phyloP scores from a whole-genome alignment of 2,329 filamentous ascomycete species.

The Colletotrichum cordylinicola region DNA sequence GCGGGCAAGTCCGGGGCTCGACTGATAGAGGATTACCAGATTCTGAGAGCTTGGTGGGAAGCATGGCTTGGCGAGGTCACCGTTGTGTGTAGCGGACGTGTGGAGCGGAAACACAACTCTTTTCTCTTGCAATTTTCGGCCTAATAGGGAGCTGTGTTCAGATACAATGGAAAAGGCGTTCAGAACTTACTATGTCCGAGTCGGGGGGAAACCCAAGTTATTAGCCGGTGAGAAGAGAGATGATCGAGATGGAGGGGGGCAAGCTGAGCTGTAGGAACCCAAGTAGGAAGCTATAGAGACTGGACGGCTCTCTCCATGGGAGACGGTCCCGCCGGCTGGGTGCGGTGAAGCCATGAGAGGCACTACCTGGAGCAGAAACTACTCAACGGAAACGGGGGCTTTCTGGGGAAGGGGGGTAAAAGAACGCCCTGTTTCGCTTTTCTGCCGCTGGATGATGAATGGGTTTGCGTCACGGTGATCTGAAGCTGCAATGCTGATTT shows the following conservation, averaged over 20 bases:
- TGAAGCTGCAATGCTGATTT: neutral
- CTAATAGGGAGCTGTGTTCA: neutral
- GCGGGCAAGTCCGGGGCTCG: too few relatives aligned
- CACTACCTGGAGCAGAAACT: neutral
- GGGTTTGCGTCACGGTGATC: neutral
- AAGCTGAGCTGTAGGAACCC: neutral
- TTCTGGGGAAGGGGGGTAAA: neutral
- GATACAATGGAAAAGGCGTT: neutral
- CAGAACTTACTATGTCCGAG: neutral
- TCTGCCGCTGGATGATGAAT: neutral
- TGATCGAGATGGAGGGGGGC: neutral
- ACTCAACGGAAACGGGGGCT: neutral
- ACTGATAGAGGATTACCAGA: conserved; percentile 55
- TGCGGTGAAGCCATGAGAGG: neutral
- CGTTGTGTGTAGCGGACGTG: neutral
- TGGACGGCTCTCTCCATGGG: too few relatives aligned
- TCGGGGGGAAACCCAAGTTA: neutral
- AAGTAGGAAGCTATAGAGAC: neutral
- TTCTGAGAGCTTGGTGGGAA: conserved; percentile 46
- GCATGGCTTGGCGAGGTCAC: conserved; percentile 32
- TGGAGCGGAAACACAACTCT: neutral
- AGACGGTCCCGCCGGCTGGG: too few relatives aligned
- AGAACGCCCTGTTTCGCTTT: neutral
- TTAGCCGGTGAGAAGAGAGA: neutral
- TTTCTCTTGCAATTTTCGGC: neutral